phyloP scores from a whole-genome alignment of 2,329 filamentous ascomycete genomes.

The Claviceps sorghi region DNA sequence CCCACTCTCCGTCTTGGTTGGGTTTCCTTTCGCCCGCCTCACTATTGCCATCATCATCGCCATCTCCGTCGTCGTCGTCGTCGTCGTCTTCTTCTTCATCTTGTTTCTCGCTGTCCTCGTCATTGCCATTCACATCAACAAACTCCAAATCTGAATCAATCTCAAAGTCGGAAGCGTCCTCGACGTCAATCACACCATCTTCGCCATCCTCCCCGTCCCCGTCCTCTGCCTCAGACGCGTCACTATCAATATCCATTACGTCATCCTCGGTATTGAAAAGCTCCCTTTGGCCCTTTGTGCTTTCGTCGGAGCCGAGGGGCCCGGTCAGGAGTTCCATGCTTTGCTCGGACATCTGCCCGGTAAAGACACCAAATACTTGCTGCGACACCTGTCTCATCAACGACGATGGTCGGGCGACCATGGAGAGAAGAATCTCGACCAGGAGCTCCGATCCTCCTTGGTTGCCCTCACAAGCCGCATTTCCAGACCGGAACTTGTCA shows the following conservation, averaged over 20 bases:
- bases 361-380: constrained; percentile 76
- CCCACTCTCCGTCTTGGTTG: constrained; percentile 24
- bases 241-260: constrained; percentile 35
- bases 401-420: constrained; percentile 71
- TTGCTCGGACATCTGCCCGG: constrained; percentile 55
- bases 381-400: constrained; percentile 76
- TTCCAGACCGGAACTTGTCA: constrained; percentile 42
- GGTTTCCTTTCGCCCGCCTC: constrained; percentile 25
- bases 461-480: constrained; percentile 33
- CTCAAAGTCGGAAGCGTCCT: constrained; percentile 7
- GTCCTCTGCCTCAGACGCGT: constrained; percentile 26
- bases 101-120: constrained; percentile 17
- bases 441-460: constrained; percentile 53
- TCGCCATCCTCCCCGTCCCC: constrained; percentile 17
- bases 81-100: constrained; percentile 8
- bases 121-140: constrained; percentile 29
- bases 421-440: constrained; percentile 79
- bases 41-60: constrained; percentile 30
- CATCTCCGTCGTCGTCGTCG: constrained; percentile 6
- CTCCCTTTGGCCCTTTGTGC: constrained; percentile 65
- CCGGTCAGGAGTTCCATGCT: constrained; percentile 53
- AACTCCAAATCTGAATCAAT: constrained; percentile 35
- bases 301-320: constrained; percentile 68
- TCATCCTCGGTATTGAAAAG: constrained; percentile 62
- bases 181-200: constrained; percentile 12